These are phyloP conservation scores for Vitis riparia DNA, from an alignment of 164 flowering plant species.

Conservation along the genomic window DNA sequence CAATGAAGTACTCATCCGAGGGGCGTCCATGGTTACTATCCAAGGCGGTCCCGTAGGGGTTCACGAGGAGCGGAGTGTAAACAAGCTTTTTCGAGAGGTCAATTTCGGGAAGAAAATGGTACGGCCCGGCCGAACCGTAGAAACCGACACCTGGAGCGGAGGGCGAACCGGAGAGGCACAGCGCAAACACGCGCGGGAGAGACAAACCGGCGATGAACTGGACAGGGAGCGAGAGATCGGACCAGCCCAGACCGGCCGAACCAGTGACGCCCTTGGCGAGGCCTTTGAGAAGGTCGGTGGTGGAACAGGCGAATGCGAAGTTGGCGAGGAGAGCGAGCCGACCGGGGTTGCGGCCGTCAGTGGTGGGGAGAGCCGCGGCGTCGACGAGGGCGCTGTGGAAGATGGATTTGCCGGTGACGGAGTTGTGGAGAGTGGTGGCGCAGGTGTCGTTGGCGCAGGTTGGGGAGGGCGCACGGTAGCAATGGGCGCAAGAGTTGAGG, in stretches of 20 bases:
- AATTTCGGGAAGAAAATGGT: conserved; percentile 18
- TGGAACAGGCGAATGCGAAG: conserved; percentile 25
- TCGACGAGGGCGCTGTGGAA: conserved; percentile 9
- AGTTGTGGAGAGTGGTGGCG: conserved; percentile 16
- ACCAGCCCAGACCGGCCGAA: conserved; percentile 29
- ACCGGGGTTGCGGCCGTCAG: conserved; percentile 28
- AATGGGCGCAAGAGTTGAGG: conserved; percentile 13
- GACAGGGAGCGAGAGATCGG: conserved; percentile 27
- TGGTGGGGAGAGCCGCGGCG: conserved; percentile 13
- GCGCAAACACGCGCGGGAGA: conserved; percentile 23
- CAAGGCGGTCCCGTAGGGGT: conserved; percentile 16
- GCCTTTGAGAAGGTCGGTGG: conserved; percentile 2
- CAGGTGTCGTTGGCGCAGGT: conserved; percentile 21
- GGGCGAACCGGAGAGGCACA: conserved; percentile 37
- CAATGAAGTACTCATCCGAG: conserved; percentile 33
- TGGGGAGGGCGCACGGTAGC: conserved; percentile 4
- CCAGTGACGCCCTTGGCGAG: conserved; percentile 21
- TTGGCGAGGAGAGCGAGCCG: conserved; percentile 14
- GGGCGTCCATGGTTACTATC: conserved; percentile 8
- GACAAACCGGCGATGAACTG: conserved; percentile 24
- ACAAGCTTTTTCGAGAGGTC: conserved; percentile 33
- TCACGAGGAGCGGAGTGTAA: conserved; percentile 35
- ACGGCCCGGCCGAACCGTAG: conserved; percentile 35
- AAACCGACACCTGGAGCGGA: conserved; percentile 37
- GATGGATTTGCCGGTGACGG: conserved; percentile 6